These are phyloP conservation scores for Cryptosporidium felis DNA, from an alignment of 169 alveolate genomes.

Conservation along the genomic window DNA sequence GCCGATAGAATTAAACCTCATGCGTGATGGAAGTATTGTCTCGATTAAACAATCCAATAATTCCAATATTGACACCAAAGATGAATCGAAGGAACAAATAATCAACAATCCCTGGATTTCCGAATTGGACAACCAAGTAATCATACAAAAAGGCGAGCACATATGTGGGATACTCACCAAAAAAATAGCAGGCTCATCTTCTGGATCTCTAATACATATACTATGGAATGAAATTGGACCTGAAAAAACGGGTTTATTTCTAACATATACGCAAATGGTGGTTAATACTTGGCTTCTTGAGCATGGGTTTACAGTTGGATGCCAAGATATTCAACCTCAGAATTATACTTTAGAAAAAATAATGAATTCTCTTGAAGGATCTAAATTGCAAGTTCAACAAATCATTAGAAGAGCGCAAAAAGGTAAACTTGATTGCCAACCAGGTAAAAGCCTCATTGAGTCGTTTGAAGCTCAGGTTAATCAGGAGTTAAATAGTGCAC, in stretches of 20 bases:
- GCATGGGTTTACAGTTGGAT: slow-evolving; percentile 98
- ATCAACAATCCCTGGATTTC: slow-evolving; percentile 78
- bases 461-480: slow-evolving; percentile 97
- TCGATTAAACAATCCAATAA: slow-evolving; percentile 74
- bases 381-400: slow-evolving; percentile 85
- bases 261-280: slow-evolving; percentile 94
- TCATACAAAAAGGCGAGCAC: slow-evolving; percentile 95
- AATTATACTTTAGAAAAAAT: slow-evolving; percentile 89
- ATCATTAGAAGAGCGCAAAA: slow-evolving; percentile 90
- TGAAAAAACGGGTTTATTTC: slow-evolving; percentile 92
- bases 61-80: slow-evolving; percentile 75
- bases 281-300: slow-evolving; percentile 97
- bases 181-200: slow-evolving; percentile 96
- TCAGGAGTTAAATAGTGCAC: slow-evolving; percentile 93
- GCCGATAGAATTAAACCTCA: slow-evolving; percentile 78
- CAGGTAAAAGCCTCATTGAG: slow-evolving; percentile 97
- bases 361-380: slow-evolving; percentile 85
- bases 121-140: slow-evolving; percentile 80
- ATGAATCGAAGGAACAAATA: slow-evolving; percentile 74
- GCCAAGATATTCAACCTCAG: slow-evolving; percentile 97
- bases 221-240: slow-evolving; percentile 99
- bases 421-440: slow-evolving; percentile 96
- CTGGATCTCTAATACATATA: slow-evolving; percentile 97
- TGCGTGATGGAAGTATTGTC: slow-evolving; percentile 79
- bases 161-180: slow-evolving; percentile 96